Conservation (phyloP, 2,329 filamentous ascomycete genomes). For the Aureobasidium sp. region DNA sequence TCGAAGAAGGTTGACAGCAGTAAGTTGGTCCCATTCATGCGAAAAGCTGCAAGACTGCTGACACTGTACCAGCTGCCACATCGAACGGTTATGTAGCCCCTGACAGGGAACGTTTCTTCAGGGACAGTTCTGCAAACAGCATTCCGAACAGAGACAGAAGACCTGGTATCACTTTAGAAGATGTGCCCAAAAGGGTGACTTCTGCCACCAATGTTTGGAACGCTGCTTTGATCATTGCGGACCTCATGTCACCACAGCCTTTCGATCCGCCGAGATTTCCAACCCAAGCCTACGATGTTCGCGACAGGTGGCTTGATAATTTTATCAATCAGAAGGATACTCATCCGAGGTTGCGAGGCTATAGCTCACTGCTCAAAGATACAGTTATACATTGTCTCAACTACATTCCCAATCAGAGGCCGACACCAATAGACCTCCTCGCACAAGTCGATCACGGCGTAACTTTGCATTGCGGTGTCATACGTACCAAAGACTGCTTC, state of each 20-base stretch:
- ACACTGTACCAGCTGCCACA: background rate
- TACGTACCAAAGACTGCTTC: background rate
- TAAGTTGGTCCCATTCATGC: background rate
- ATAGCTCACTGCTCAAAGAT: background rate
- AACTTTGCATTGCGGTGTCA: background rate
- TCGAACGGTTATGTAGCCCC: background rate
- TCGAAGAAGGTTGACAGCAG: background rate
- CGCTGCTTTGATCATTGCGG: background rate
- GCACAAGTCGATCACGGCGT: background rate
- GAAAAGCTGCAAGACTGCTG: background rate
- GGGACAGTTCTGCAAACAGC: background rate
- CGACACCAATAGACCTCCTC: background rate
- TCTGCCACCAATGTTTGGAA: conserved; percentile 3
- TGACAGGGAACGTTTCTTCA: background rate
- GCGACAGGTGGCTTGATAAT: background rate
- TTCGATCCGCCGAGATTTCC: background rate
- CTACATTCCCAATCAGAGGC: background rate
- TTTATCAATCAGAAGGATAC: background rate
- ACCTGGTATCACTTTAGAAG: background rate
- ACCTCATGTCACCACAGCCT: background rate
- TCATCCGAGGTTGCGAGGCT: background rate
- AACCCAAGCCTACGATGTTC: background rate
- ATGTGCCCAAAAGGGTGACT: background rate
- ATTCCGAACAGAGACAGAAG: background rate
- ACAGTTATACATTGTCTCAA: background rate